Percentiles rank a stretch among this genome's conserved stretches.
These are phyloP conservation scores for Mucor irregularis DNA, from an alignment of 371 early-diverging fungal species.

Conservation along the genomic window DNA sequence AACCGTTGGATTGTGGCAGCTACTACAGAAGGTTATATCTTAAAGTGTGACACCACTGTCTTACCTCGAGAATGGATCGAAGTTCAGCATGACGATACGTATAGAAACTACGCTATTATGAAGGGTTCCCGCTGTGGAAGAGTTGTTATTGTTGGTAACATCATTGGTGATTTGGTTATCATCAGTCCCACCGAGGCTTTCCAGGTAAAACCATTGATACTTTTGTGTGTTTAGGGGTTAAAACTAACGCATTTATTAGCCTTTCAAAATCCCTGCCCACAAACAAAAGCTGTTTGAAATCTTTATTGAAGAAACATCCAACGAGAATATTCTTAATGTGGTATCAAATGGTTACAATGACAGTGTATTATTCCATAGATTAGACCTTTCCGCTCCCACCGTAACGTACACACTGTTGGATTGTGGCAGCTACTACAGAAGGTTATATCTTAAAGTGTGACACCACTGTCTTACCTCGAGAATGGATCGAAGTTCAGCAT, in stretches of 20 bases:
- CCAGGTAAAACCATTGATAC: conserved; percentile 29
- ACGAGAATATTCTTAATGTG: conserved; percentile 38
- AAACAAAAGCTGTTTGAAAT: conserved; percentile 54
- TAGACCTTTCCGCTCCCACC: conserved; percentile 23
- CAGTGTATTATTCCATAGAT: conserved; percentile 36
- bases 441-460: conserved; percentile 52
- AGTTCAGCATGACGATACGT: conserved; percentile 16
- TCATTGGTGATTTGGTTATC: conserved; percentile 58
- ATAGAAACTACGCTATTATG: conserved; percentile 58
- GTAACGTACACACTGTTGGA: conserved; percentile 30
- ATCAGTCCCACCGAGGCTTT: conserved; percentile 50
- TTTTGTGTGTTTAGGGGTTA: too few relatives aligned
- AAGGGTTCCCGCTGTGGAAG: conserved; percentile 58
- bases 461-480: conserved; percentile 9
- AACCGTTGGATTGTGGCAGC: conserved; percentile 30
- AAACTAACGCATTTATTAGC: too few relatives aligned
- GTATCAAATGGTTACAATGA: conserved; percentile 46
- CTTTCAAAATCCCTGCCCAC: conserved; percentile 45
- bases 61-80: conserved; percentile 30
- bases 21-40: conserved; percentile 47
- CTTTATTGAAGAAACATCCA: conserved; percentile 40
- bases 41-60: conserved; percentile 35
- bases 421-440: conserved; percentile 39
- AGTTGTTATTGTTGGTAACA: conserved; percentile 57
- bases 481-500: conserved; percentile 32